Conservation (phyloP, 2,329 filamentous ascomycete genomes). For the Hypoxylon sp. region DNA sequence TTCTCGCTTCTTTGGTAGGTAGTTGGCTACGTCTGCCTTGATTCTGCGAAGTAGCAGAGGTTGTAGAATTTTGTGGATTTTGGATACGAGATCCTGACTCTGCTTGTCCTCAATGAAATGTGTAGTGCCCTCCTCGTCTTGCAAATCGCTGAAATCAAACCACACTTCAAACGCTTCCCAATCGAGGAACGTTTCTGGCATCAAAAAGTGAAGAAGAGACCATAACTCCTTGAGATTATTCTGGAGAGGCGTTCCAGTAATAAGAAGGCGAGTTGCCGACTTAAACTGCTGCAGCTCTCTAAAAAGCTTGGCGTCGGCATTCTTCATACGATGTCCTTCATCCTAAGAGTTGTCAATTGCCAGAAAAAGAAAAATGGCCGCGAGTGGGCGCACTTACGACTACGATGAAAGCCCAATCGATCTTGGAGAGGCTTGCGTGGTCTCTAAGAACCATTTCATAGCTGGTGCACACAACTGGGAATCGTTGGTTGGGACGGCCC, state of each 20-base stretch:
- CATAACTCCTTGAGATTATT: slow-evolving; percentile 96
- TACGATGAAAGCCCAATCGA: slow-evolving; percentile 97
- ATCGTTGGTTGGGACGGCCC: slow-evolving; percentile 71
- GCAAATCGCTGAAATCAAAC: slow-evolving; percentile 96
- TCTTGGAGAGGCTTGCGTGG: slow-evolving; percentile 81
- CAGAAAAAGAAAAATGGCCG: background rate
- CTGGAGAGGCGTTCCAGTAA: slow-evolving; percentile 94
- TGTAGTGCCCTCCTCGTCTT: slow-evolving; percentile 83
- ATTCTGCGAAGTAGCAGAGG: slow-evolving; percentile 88
- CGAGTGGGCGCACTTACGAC: slow-evolving; percentile 68
- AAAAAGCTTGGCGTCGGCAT: slow-evolving; percentile 92
- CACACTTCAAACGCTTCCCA: slow-evolving; percentile 93
- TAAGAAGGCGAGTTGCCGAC: slow-evolving; percentile 89
- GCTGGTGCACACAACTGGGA: slow-evolving; percentile 92
- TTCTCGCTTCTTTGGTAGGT: slow-evolving; percentile 95
- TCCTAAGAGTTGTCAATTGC: slow-evolving; percentile 66
- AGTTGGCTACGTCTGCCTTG: slow-evolving; percentile 91
- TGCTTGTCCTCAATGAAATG: slow-evolving; percentile 83
- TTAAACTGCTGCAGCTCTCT: slow-evolving; percentile 88
- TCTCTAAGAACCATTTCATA: slow-evolving; percentile 98
- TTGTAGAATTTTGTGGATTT: slow-evolving; percentile 92
- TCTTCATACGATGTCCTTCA: slow-evolving; percentile 97
- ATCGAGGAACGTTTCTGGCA: slow-evolving; percentile 93
- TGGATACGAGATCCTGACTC: slow-evolving; percentile 82
- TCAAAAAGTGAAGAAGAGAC: slow-evolving; percentile 92